Base-by-base conservation (phyloP, 495 filamentous ascomycete species). In the Hypoxylon cercidicola region DNA sequence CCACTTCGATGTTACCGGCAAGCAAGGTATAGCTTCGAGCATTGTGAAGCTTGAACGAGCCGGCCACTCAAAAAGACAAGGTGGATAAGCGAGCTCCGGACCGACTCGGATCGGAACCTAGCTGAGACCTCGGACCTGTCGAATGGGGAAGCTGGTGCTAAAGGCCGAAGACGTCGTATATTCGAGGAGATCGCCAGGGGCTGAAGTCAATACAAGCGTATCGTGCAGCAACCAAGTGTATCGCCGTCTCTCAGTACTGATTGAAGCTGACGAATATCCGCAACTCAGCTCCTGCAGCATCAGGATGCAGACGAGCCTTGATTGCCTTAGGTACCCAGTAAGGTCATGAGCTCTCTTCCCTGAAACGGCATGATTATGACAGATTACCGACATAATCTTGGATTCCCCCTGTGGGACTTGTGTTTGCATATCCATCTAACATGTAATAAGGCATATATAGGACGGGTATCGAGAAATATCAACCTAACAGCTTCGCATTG, bases 141-240 rank as follows among this genome's bases (percentile, higher is more conserved):
- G 32, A 48, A 56, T 35, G 28, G 15, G 50, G 45, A 46, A 41
- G 49, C 21, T 55, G 13, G 16, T n/a, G 21, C 23, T 19, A 48
- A 59, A 55, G 18, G 55, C 62, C 50, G 62, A 59, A 60, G 40
- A 35, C 15, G 47, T 64, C 62, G 55, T 54, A 59, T 48, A 49
- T 59, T 59, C 43, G 55, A 59, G 35, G 19, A 37, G 23, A 28
- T 18, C 10, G 34, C 21, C 12, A 8, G 15, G 11, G 37, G 20
- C 5, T 2, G 7, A 16, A 11, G 21, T 16, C 18, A 25, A n/a
- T 23, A 39, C 18, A 1, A n/a, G 10, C 8, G 8, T 37, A 50
- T 20, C 13, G 12, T 35, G 18, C 15, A 21, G 18, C 21, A n/a
- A 9, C 32, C 10, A 51, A 51, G 47, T 21, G 37, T 35, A 39